A percentile compares a stretch with the other conserved stretches of the same genome.
These are phyloP conservation scores for Nakaseomyces delphensis DNA, from an alignment of 1,139 yeast genomes.

Conservation along the genomic window DNA sequence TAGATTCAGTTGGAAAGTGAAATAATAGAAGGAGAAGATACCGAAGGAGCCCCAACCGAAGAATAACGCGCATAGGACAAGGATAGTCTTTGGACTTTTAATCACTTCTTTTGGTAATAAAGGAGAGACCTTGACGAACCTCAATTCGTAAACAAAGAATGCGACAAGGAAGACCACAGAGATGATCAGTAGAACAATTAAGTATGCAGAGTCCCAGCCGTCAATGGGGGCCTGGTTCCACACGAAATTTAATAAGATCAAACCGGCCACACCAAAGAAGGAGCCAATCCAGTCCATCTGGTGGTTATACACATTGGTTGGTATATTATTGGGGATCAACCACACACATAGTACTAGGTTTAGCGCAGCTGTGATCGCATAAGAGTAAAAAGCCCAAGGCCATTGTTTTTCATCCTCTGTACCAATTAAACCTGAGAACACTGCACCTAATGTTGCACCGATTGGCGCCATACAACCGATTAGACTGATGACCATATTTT, in stretches of 20 bases:
- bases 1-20: constrained; percentile 37
- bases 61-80: constrained; percentile 33
- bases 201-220: constrained; percentile 43
- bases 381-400: constrained; percentile 48
- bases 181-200: constrained; percentile 39
- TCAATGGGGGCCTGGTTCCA: constrained; percentile 49
- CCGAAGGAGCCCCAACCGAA: constrained; percentile 58
- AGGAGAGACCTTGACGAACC: constrained; percentile 32
- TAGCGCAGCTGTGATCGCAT: constrained; percentile 34
- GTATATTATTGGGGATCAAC: constrained; percentile 34
- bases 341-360: constrained; percentile 30
- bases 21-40: constrained; percentile 38
- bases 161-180: constrained; percentile 34
- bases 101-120: constrained; percentile 40
- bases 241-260: constrained; percentile 42
- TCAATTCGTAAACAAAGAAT: constrained; percentile 28
- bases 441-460: constrained; percentile 44
- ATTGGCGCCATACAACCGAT: constrained; percentile 49
- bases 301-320: constrained; percentile 19
- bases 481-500: constrained; percentile 43
- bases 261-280: constrained; percentile 39
- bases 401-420: constrained; percentile 35
- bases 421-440: constrained; percentile 42
- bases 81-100: constrained; percentile 24
- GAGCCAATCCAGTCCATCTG: constrained; percentile 42